These are phyloP conservation scores for Eimeria praecox DNA, from an alignment of 169 alveolate genomes.

Conservation along the genomic window DNA sequence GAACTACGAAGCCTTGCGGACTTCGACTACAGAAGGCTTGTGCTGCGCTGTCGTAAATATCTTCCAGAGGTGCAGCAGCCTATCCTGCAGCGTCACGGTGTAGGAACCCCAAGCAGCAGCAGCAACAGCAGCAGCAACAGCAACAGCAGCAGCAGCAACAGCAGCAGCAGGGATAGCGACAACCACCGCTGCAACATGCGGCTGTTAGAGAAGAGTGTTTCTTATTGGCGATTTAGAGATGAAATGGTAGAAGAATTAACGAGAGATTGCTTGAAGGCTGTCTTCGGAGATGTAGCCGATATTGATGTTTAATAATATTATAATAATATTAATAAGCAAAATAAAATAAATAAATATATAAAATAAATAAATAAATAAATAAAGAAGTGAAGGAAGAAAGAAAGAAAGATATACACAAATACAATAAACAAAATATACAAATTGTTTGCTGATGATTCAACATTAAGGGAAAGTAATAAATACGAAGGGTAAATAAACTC, in stretches of 20 bases:
- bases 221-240: conserved; percentile 57
- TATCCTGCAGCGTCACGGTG: conserved; percentile 60
- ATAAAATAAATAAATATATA: background rate
- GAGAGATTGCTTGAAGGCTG: conserved; percentile 72
- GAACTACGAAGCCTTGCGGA: conserved; percentile 64
- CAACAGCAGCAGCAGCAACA: conserved; percentile 3
- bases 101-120: background rate
- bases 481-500: too few relatives aligned
- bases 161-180: background rate
- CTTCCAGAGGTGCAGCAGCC: conserved; percentile 76
- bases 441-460: too few relatives aligned
- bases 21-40: conserved; percentile 61
- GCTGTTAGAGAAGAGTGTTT: conserved; percentile 58
- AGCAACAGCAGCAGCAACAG: background rate
- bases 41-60: conserved; percentile 64
- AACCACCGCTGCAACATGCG: conserved; percentile 51
- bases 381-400: too few relatives aligned
- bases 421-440: too few relatives aligned
- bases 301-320: conserved; percentile 1
- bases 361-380: background rate
- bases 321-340: background rate
- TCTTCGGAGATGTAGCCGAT: conserved; percentile 79
- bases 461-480: too few relatives aligned
- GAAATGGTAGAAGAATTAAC: conserved; percentile 20
- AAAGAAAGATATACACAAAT: too few relatives aligned